Base-by-base conservation (phyloP, 257 asterid species). In the Oldenlandia corymbosa region DNA sequence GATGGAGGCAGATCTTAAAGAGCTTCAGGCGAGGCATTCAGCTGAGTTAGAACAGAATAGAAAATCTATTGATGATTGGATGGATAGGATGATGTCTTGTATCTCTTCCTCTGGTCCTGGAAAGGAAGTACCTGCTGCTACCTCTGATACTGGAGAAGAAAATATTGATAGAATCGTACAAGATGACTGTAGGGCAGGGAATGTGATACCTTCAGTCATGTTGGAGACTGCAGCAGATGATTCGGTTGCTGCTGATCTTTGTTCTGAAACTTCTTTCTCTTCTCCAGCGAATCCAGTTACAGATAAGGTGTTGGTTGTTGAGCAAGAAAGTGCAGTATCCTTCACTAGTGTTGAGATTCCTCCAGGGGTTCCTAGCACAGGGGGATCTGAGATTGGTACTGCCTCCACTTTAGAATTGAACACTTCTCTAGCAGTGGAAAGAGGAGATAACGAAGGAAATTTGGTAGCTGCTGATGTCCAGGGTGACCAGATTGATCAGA, bases 21-120 rank as follows among this genome's bases (percentile, higher is more conserved):
- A 75, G 24, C 85, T 86, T 37, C 78, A 80, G 68, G 80, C 59
- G 42, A 68, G 69, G 70, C 86, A 88, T 48, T 46, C 68, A 48
- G 73, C 78, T 67, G 81, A 75, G 64, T 63, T 23, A 67, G 51
- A 73, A 36, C 71, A 64, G 68, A 87, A 81, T 77, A 79, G 37
- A 39, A 53, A 66, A 53, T 85, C 70, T 67, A 70, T 72, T 16
- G 72, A 65, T 58, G 16, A 14, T 24, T 80, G 84, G 88, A 55
- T 74, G 62, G 66, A 73, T 9, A 47, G 58, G 59, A 81, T 79
- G n/a, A 65, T 62, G 36, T 64, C 59, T 36, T 16, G 46, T 56
- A 30, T 34, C 49, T 11, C 71, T 28, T 14, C 14, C 28, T 37
- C 34, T 71, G 67, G 51, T 48, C 50, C 37, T 14, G 76, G 49